Percentiles rank a stretch among this genome's conserved stretches.
phyloP scores from a whole-genome alignment of 495 filamentous ascomycete species.

The Corynascus novoguineensis region DNA sequence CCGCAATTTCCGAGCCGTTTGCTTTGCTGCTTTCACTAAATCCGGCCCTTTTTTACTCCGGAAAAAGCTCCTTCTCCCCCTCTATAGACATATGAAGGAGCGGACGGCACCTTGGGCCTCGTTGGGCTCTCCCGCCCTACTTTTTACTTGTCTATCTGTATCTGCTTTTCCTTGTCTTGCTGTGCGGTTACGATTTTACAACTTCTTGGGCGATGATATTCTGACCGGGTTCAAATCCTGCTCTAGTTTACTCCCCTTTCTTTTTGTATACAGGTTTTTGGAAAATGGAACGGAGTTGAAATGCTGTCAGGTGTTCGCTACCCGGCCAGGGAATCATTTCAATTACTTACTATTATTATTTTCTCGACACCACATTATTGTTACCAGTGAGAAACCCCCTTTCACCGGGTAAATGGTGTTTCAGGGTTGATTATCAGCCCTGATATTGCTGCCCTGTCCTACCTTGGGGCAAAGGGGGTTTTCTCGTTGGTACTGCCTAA shows the following conservation, averaged over 20 bases:
- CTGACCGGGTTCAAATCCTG: not conserved
- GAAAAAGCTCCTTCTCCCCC: not conserved
- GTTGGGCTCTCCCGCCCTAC: not conserved
- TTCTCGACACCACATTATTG: not conserved
- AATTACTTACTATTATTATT: not conserved
- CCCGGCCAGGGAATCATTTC: not conserved
- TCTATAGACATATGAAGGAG: not conserved
- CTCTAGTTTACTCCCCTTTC: not conserved
- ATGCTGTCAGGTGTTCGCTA: not conserved
- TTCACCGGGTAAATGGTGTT: too few relatives aligned
- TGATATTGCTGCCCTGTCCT: too few relatives aligned
- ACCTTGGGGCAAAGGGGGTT: not conserved
- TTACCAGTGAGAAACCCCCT: too few relatives aligned
- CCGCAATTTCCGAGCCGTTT: not conserved
- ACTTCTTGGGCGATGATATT: not conserved
- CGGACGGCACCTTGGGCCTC: not conserved
- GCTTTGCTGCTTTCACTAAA: not conserved
- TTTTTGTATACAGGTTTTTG: not conserved
- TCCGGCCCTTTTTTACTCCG: too few relatives aligned
- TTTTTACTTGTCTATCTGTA: not conserved
- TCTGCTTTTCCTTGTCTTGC: constrained; percentile 10
- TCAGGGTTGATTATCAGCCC: too few relatives aligned
- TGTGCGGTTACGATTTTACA: constrained; percentile 1
- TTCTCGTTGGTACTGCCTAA: not conserved
- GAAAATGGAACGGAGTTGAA: not conserved